A percentile compares a stretch with the other conserved stretches of the same genome.
Conservation (phyloP, 129 eudicot genomes). For the Mikania micrantha region DNA sequence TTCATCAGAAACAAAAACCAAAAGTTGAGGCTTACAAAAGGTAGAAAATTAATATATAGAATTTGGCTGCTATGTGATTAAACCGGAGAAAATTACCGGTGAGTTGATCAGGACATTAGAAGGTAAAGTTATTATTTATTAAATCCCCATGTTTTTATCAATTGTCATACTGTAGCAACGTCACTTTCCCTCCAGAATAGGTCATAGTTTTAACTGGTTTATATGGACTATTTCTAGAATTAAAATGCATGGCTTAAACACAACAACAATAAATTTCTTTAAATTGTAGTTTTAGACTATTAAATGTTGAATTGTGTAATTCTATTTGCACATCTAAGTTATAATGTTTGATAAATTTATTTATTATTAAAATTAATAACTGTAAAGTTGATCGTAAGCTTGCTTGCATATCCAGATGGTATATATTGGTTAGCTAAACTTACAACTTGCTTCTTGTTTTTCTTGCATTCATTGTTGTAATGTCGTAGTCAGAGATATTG, state of each 20-base stretch:
- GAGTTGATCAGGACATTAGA: neutral
- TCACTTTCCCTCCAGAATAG: neutral
- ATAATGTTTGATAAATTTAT: neutral
- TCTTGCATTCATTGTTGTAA: neutral
- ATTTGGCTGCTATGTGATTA: constrained; percentile 3
- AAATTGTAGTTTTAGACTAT: neutral
- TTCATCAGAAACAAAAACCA: constrained; percentile 22
- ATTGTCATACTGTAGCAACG: neutral
- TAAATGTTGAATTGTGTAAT: too few relatives aligned
- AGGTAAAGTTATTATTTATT: constrained; percentile 17
- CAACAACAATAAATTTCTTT: neutral
- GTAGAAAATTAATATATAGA: constrained; percentile 10
- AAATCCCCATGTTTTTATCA: constrained; percentile 6
- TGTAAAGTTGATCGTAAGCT: neutral
- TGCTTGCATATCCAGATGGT: neutral
- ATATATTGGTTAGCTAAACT: neutral
- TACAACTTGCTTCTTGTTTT: neutral
- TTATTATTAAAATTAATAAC: neutral
- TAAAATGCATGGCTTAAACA: neutral
- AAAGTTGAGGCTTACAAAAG: constrained; percentile 10
- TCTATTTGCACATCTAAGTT: neutral
- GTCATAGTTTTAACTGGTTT: neutral
- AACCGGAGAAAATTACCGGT: neutral
- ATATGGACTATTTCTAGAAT: neutral
- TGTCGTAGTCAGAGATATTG: neutral